Evolutionary conservation across 2,329 filamentous ascomycete species (phyloP).

Genomic region (Endoconidiophora polonica): DNA sequence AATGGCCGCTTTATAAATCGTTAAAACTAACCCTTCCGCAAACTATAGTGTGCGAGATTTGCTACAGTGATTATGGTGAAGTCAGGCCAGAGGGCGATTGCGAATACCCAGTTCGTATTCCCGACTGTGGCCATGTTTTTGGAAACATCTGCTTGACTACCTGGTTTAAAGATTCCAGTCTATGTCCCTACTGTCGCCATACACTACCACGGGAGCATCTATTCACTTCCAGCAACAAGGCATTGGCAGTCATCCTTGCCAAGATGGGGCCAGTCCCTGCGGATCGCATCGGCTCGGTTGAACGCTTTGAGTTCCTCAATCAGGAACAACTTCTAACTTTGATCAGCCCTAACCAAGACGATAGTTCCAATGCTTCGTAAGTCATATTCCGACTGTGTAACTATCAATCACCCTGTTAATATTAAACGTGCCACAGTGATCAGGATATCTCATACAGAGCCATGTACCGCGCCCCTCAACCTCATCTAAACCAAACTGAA

Average conservation of each 20-base stretch:
- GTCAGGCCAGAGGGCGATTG: conserved; percentile 39
- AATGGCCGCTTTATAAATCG: background rate
- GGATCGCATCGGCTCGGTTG: background rate
- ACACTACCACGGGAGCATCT: conserved; percentile 35
- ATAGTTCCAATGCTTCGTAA: conserved; percentile 1
- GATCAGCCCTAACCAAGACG: background rate
- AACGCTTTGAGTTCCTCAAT: conserved; percentile 9
- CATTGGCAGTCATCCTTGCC: conserved; percentile 1
- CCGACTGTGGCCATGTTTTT: conserved; percentile 47
- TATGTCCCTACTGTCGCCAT: conserved; percentile 47
- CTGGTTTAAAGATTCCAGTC: conserved; percentile 46
- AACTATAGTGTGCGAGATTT: conserved; percentile 40
- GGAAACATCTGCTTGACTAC: conserved; percentile 48
- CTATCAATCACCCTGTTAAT: too few species aligned
- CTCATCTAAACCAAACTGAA: too few species aligned
- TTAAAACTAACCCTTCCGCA: background rate
- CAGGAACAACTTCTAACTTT: background rate
- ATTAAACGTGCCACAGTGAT: background rate
- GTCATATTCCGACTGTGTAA: background rate
- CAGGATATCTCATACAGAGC: too few species aligned
- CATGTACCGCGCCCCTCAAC: too few species aligned
- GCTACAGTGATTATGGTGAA: conserved; percentile 45
- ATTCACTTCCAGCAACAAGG: conserved; percentile 8
- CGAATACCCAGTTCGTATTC: conserved; percentile 40
- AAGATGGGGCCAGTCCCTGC: conserved; percentile 4